Evolutionary conservation across 1,284 basidiomycete genomes (phyloP), one percentile per base, ranked within the genome.

Genomic region (Pseudozyma thailandica): DNA sequence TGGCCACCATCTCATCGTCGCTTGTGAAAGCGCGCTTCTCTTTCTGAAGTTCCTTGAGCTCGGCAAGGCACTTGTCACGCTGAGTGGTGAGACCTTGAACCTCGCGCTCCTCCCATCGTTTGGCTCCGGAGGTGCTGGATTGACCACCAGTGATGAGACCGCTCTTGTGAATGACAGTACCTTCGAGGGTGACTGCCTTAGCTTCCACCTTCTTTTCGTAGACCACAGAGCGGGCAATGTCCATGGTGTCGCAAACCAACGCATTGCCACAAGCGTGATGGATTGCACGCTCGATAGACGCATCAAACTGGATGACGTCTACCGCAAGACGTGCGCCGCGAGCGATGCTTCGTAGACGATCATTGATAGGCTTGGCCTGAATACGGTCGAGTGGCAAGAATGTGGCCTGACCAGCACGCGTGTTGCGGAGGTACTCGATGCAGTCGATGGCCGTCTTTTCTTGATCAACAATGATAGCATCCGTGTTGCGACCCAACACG

Each of bases 301-400:
- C 50, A 50, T 75, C 56, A 41, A 69, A 82, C 51, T 82, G 72
- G 20, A 82, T 92, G 20, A 97, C 91, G 79, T 99, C 96, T 21
- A 98, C 90, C 0, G 95, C 96, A 1, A 98, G 87, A 45, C 95
- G 87, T 3, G 94, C 93, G 1, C 94, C 94, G 71, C 91, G 91
- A 8, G 91, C 91, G 76, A 96, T 92, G 18, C 91, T 91, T 31
- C 96, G 90, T 82, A 93, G 92, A 80, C 93, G 94, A 85, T 98
- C 96, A 72, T 95, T 94, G 72, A 94, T 87, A 1, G 93, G 90
- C 83, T 95, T 96, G 46, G 91, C 90, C 79, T 94, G 92, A 72
- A 98, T 94, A 1, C 92, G 94, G 83, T 98, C 95, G 12, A 99
- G 89, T 0, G 96, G 96, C 48, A 98, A 90, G 85, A 98, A 98